Evolutionary conservation across 495 filamentous ascomycete species (phyloP), one percentile per base, ranked within the genome.

Genomic region (Penicillium samsonianum): DNA sequence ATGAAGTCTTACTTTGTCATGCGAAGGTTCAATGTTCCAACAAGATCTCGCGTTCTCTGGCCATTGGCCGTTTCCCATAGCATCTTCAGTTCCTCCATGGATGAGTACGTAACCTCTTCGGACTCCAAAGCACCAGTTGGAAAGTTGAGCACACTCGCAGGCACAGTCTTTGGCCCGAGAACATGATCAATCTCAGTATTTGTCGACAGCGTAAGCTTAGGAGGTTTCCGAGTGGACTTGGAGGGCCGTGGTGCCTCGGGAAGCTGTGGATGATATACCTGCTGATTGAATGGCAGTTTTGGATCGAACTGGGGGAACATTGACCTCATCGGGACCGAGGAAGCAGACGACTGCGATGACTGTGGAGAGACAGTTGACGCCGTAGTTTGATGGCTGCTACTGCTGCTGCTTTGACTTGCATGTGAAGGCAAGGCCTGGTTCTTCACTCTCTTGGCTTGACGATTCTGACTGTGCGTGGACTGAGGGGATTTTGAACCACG

Each of bases 231-330:
- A 35, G 65, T 26, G 23, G 59, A 20, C 28, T 64, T 69, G 11
- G 79, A 76, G 16, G 81, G 38, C 16, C 17, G 50, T 20, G 40
- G 77, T 67, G 79, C 54, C 72, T 60, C 67, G 81, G 81, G 53
- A 12, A 58, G 44, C 4, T 81, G 84, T 11, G 87, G 86, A 53
- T 80, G 84, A 65, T 91, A 91, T 38, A 79, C 74, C 65, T 94
- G 90, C 53, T 84, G 82, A 55, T 80, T 79, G 23, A 90, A 78
- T 9, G 88, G 81, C 9, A 88, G 47, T n/a, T 81, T 81, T 10
- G 85, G 84, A 67, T 96, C 84, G 65, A 91, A 92, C n/a, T 78
- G 82, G 14, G 91, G 91, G 67, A 96, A 94, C 57, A 94, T 94
- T 14, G 86, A 88, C 56, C 74, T 78, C 73, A 88, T 88, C 64